Conservation (phyloP, 306 rosid genomes). For the Fagus crenata region DNA sequence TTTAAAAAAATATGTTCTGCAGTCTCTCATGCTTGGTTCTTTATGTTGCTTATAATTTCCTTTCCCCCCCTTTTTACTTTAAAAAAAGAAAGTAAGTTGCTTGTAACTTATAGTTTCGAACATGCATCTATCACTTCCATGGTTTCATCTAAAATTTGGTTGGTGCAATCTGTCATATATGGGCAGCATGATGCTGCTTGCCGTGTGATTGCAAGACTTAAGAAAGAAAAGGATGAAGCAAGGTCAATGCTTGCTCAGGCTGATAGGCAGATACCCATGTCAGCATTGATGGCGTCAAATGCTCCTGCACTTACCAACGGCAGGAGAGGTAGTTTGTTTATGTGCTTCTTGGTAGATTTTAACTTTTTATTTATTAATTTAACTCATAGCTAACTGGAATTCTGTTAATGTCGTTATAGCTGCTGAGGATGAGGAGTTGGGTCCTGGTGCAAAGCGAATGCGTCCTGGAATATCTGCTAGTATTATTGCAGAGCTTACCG, state of each 20-base stretch:
- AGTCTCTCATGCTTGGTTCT: background rate
- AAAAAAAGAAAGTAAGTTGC: background rate
- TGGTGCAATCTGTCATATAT: slow-evolving; percentile 5
- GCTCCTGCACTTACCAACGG: slow-evolving; percentile 71
- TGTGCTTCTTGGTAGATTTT: background rate
- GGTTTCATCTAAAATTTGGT: slow-evolving; percentile 20
- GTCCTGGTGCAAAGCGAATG: slow-evolving; percentile 58
- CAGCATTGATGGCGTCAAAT: slow-evolving; percentile 50
- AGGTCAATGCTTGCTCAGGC: slow-evolving; percentile 84
- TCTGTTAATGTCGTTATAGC: slow-evolving; percentile 24
- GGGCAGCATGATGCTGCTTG: slow-evolving; percentile 98
- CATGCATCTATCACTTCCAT: background rate
- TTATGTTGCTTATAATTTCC: background rate
- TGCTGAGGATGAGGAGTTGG: slow-evolving; percentile 67
- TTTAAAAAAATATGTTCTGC: background rate
- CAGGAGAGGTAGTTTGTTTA: slow-evolving; percentile 57
- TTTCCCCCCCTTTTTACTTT: background rate
- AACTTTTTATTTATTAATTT: background rate
- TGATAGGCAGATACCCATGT: slow-evolving; percentile 64
- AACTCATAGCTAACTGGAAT: slow-evolving; percentile 8
- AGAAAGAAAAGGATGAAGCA: slow-evolving; percentile 89
- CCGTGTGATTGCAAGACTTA: slow-evolving; percentile 92
- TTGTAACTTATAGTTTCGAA: background rate
- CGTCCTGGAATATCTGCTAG: slow-evolving; percentile 68
- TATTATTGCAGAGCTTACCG: slow-evolving; percentile 72